These are phyloP conservation scores for Quercus glauca DNA, from an alignment of 306 rosid species.

Conservation along the genomic window DNA sequence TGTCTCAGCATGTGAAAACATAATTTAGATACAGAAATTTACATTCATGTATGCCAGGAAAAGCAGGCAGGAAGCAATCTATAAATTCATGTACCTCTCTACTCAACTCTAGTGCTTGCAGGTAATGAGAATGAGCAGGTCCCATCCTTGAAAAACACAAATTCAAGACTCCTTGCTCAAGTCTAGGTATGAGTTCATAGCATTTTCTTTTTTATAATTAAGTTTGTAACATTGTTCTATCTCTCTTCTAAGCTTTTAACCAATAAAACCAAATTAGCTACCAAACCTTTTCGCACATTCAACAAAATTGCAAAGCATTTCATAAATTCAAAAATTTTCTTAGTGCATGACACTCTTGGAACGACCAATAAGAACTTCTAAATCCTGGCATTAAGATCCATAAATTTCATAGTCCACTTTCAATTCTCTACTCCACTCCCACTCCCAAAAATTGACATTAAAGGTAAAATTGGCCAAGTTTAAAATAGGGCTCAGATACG, in stretches of 20 bases:
- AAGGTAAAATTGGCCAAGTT: background rate
- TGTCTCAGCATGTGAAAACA: background rate
- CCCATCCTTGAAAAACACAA: conserved; percentile 57
- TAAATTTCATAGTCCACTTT: too few species aligned
- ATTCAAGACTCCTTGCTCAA: conserved; percentile 80
- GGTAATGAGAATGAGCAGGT: conserved; percentile 45
- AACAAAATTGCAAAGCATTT: too few species aligned
- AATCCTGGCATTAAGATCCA: too few species aligned
- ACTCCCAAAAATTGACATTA: background rate
- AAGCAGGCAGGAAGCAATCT: conserved; percentile 5
- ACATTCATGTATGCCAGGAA: conserved; percentile 19
- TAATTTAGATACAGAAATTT: background rate
- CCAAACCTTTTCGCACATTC: too few species aligned
- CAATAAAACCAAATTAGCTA: too few species aligned
- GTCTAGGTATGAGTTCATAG: conserved; percentile 62
- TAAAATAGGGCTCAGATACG: background rate
- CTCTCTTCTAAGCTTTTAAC: conserved; percentile 69
- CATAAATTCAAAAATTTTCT: too few species aligned
- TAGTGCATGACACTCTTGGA: too few species aligned
- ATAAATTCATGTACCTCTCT: conserved; percentile 55
- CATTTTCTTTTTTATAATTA: too few species aligned
- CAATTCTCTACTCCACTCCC: background rate
- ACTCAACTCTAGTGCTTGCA: conserved; percentile 59
- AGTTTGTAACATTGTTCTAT: conserved; percentile 51
- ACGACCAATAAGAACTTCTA: too few species aligned